These are phyloP conservation scores for Typha latifolia DNA, from an alignment of 176 grass and related monocot species.

Conservation along the genomic window DNA sequence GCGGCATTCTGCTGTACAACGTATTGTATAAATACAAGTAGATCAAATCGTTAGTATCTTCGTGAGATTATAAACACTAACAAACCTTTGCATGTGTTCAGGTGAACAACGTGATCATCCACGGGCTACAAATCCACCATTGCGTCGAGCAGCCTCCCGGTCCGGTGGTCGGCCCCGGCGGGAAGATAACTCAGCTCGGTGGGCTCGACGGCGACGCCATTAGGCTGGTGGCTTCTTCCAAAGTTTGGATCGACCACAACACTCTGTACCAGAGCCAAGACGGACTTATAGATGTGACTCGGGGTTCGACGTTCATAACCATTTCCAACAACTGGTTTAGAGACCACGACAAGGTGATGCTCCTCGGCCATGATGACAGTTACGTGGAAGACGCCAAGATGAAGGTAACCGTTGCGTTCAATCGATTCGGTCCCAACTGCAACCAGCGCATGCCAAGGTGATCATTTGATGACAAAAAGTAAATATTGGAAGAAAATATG, in stretches of 20 bases:
- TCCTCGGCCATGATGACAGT: conserved; percentile 67
- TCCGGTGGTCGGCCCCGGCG: conserved; percentile 17
- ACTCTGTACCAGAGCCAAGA: conserved; percentile 49
- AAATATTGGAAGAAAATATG: background rate
- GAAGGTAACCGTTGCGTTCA: conserved; percentile 76
- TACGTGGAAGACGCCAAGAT: conserved; percentile 36
- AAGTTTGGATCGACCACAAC: conserved; percentile 95
- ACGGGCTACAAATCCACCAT: conserved; percentile 58
- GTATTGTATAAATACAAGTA: background rate
- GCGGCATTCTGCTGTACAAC: conserved; percentile 49
- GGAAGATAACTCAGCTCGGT: conserved; percentile 6
- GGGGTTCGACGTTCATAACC: conserved; percentile 61
- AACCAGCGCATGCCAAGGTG: conserved; percentile 90
- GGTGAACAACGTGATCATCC: conserved; percentile 52
- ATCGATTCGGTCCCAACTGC: conserved; percentile 65
- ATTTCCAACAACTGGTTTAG: conserved; percentile 91
- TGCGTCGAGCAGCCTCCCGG: conserved; percentile 24
- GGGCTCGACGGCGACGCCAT: conserved; percentile 62
- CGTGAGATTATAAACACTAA: background rate
- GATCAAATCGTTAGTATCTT: background rate
- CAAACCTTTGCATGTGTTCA: background rate
- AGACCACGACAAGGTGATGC: conserved; percentile 88
- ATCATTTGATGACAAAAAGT: background rate
- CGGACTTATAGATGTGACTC: conserved; percentile 62
- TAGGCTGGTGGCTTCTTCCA: conserved; percentile 35